Conservation (phyloP, 2,329 filamentous ascomycete genomes). For the Phialocephala subalpina region DNA sequence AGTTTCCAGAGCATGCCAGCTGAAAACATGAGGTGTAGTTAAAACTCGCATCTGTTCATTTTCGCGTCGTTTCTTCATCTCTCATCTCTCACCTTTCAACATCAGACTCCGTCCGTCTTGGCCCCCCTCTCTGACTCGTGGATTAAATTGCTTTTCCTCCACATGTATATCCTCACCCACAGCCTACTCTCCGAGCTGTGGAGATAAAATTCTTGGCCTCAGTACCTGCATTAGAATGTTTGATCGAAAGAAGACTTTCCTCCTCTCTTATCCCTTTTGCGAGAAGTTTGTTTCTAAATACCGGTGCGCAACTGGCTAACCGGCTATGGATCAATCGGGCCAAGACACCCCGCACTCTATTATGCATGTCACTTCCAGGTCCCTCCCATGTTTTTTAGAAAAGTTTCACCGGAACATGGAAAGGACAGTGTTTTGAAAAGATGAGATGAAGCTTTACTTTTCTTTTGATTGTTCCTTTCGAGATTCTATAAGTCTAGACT, state of each 20-base stretch:
- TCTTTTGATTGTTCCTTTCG: not conserved
- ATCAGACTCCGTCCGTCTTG: not conserved
- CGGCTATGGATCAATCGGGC: not conserved
- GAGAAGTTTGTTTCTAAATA: not conserved
- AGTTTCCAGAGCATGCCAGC: not conserved
- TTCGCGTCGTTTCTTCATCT: no score
- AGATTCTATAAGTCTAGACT: not conserved
- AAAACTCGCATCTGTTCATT: not conserved
- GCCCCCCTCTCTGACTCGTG: not conserved
- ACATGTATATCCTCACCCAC: not conserved
- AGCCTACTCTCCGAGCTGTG: not conserved
- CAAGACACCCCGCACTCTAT: conserved; percentile 6
- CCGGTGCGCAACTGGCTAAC: not conserved
- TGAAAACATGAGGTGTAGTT: not conserved
- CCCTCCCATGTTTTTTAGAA: not conserved
- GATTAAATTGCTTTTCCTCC: not conserved
- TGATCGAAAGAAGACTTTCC: not conserved
- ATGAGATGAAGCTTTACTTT: conserved; percentile 6
- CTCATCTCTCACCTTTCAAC: not conserved
- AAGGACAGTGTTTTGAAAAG: not conserved
- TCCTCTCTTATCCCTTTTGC: not conserved
- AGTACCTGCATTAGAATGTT: not conserved
- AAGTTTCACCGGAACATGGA: conserved; percentile 4
- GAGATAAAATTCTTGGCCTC: not conserved
- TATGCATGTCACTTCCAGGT: not conserved